A percentile compares a stretch with the other conserved stretches of the same genome.
phyloP scores from a whole-genome alignment of 371 early-diverging fungal genomes.

The Mortierella sp. region DNA sequence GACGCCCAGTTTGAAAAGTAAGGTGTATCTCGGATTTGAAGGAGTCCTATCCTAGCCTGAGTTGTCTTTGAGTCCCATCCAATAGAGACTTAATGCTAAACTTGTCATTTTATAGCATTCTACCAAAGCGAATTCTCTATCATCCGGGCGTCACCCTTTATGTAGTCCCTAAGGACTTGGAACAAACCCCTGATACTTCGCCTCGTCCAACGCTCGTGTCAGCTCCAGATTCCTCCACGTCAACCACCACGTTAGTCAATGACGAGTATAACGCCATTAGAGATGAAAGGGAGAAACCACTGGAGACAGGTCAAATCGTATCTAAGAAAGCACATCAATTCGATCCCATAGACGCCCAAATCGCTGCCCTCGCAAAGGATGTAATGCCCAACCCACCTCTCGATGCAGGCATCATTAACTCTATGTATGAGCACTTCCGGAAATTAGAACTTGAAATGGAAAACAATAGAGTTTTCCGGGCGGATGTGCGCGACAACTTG shows the following conservation, averaged over 20 bases:
- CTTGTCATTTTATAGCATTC: background rate
- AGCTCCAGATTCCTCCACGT: background rate
- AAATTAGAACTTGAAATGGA: constrained; percentile 6
- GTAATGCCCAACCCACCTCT: background rate
- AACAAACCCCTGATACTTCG: background rate
- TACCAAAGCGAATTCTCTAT: constrained; percentile 1
- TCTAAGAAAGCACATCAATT: background rate
- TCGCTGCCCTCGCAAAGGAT: too few relatives aligned
- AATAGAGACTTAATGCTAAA: background rate
- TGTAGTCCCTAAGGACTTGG: constrained; percentile 7
- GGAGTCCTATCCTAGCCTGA: too few relatives aligned
- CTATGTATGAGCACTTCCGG: constrained; percentile 13
- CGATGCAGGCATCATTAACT: constrained; percentile 1
- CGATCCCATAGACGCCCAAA: background rate
- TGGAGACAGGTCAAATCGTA: background rate
- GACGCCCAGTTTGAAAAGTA: constrained; percentile 4
- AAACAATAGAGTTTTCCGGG: constrained; percentile 9
- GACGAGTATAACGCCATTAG: background rate
- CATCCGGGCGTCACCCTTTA: constrained; percentile 6
- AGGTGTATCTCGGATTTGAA: background rate
- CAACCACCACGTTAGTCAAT: background rate
- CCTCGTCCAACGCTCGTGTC: background rate
- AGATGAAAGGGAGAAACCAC: background rate
- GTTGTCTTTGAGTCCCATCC: too few relatives aligned
- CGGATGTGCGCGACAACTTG: background rate